phyloP scores from a whole-genome alignment of 2,329 filamentous ascomycete genomes.

The Fusarium humuli region DNA sequence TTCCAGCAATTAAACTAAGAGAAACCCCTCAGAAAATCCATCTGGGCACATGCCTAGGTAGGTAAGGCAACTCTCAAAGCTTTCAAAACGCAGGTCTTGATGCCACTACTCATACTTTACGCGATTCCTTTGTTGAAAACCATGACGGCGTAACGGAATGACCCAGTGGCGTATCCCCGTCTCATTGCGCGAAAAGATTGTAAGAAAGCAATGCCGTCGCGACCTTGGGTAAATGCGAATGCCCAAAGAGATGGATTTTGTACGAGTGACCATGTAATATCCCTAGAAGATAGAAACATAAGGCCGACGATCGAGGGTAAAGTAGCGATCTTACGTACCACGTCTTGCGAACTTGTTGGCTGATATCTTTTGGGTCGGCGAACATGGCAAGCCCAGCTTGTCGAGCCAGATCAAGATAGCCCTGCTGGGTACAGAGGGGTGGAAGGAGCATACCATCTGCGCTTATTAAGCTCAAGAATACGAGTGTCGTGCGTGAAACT shows the following conservation, averaged over 20 bases:
- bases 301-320: too few relatives aligned
- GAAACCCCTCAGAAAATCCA: not conserved
- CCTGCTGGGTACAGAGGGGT: slow-evolving; percentile 64
- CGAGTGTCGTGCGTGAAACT: not conserved
- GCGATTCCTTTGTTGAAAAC: slow-evolving; percentile 60
- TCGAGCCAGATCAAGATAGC: slow-evolving; percentile 64
- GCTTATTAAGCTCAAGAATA: not conserved
- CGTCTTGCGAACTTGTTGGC: slow-evolving; percentile 67
- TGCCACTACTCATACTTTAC: not conserved
- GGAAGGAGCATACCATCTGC: slow-evolving; percentile 71
- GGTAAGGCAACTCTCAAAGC: not conserved
- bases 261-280: slow-evolving; percentile 71
- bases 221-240: slow-evolving; percentile 69
- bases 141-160: slow-evolving; percentile 70
- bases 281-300: slow-evolving; percentile 54
- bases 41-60: not conserved
- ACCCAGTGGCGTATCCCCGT: slow-evolving; percentile 68
- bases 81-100: not conserved
- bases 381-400: slow-evolving; percentile 60
- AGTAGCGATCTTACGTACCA: slow-evolving; percentile 57
- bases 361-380: slow-evolving; percentile 66
- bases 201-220: slow-evolving; percentile 70
- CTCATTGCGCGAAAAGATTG: slow-evolving; percentile 72
- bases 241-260: slow-evolving; percentile 71
- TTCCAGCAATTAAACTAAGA: not conserved